phyloP scores from a whole-genome alignment of 768 basidiomycete genomes.

The Suillus occidentalis region DNA sequence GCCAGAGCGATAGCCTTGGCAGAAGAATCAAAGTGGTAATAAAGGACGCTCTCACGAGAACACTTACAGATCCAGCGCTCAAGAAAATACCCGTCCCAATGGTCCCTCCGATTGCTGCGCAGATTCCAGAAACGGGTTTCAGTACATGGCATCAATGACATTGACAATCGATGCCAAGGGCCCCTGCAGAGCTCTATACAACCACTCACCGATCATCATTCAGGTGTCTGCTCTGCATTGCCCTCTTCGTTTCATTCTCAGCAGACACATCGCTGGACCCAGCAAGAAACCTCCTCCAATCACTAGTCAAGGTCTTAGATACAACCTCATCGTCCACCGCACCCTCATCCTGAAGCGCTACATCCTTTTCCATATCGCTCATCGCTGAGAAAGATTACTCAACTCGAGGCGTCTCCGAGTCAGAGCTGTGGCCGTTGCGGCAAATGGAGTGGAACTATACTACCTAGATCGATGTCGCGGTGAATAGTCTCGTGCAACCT shows the following conservation, averaged over 20 bases:
- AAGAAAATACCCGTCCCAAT: conserved; percentile 64
- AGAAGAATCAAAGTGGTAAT: not conserved
- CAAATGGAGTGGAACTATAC: not conserved
- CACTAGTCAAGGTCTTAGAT: not conserved
- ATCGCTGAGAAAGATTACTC: not conserved
- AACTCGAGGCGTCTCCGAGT: not conserved
- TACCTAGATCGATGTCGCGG: not conserved
- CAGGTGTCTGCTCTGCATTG: conserved; percentile 41
- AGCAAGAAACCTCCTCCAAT: conserved; percentile 24
- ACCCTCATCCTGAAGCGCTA: not conserved
- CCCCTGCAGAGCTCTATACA: not conserved
- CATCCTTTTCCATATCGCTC: conserved; percentile 2
- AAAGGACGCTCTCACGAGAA: not conserved
- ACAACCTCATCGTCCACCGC: not conserved
- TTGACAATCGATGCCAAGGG: not conserved
- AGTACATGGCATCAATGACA: not conserved
- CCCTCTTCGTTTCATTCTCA: conserved; percentile 36
- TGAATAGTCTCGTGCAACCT: not conserved
- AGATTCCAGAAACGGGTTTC: not conserved
- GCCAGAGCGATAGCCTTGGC: conserved; percentile 51
- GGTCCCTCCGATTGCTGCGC: conserved; percentile 52
- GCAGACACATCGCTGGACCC: conserved; percentile 13
- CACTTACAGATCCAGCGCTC: conserved; percentile 52
- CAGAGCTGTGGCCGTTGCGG: too few relatives aligned
- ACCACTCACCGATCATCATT: conserved; percentile 42